Percentiles rank a stretch among this genome's conserved stretches.
Evolutionary conservation across 1,284 basidiomycete species (phyloP).

Genomic region (Takashimella koratensis): DNA sequence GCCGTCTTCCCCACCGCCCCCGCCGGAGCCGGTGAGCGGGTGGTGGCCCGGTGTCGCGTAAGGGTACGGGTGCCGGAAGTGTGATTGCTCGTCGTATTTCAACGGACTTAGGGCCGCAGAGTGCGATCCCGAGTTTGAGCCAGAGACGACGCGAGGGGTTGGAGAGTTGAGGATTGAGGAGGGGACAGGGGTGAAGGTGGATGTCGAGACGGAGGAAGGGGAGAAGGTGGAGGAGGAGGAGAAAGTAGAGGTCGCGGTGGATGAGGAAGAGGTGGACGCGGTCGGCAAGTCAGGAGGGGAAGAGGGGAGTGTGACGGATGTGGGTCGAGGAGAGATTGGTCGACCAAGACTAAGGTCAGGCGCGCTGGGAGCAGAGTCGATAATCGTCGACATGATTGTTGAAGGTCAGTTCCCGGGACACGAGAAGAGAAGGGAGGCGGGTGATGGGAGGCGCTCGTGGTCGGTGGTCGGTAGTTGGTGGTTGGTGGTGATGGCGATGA

Average conservation of each 20-base stretch:
- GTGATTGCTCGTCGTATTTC: background rate
- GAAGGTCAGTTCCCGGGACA: too few species aligned
- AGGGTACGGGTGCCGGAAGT: background rate
- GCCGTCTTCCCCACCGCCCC: background rate
- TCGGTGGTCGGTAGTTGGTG: too few species aligned
- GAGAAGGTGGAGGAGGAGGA: background rate
- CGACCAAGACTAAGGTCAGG: too few species aligned
- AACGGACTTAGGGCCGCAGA: background rate
- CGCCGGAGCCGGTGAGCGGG: background rate
- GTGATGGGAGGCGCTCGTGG: too few species aligned
- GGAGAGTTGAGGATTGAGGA: background rate
- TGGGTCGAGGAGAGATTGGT: too few species aligned
- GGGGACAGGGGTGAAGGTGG: background rate
- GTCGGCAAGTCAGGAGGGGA: too few species aligned
- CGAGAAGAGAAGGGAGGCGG: too few species aligned
- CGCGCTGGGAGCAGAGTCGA: too few species aligned
- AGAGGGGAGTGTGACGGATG: too few species aligned
- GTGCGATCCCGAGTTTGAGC: background rate
- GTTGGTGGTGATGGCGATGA: too few species aligned
- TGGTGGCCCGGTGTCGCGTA: background rate
- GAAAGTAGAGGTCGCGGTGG: background rate
- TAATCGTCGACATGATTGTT: too few species aligned
- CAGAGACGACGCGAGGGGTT: background rate
- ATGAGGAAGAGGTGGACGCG: background rate
- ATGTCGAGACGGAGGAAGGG: background rate